These are phyloP conservation scores for Eimeria falciformis DNA, from an alignment of 169 alveolate species.

Conservation along the genomic window DNA sequence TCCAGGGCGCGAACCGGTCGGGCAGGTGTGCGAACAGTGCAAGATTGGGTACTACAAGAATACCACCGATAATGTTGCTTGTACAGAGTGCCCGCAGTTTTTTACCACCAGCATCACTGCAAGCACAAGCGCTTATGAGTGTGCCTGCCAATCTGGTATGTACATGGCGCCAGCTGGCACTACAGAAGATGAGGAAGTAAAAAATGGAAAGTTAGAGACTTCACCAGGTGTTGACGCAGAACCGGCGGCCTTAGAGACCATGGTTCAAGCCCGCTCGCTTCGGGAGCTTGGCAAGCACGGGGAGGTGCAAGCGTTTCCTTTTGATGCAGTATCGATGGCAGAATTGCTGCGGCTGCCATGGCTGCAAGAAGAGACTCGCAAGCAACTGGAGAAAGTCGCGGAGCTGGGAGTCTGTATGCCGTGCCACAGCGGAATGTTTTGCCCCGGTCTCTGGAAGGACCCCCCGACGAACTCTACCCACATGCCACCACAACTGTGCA, in stretches of 20 bases:
- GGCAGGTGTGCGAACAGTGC: constrained; percentile 77
- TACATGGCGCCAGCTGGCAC: constrained; percentile 70
- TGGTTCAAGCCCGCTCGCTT: constrained; percentile 46
- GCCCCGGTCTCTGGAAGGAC: constrained; percentile 80
- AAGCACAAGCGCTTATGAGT: constrained; percentile 78
- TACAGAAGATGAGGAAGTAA: constrained; percentile 1
- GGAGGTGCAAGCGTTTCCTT: neutral
- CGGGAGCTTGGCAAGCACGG: constrained; percentile 57
- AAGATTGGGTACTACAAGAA: constrained; percentile 78
- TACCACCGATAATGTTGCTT: constrained; percentile 75
- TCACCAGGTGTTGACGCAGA: constrained; percentile 3
- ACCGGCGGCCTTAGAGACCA: constrained; percentile 66
- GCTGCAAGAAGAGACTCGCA: constrained; percentile 63
- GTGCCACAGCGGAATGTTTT: constrained; percentile 74
- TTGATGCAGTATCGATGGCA: constrained; percentile 29
- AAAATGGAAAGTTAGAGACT: neutral
- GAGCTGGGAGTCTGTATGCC: constrained; percentile 70
- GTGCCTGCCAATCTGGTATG: constrained; percentile 78
- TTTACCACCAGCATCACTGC: constrained; percentile 75
- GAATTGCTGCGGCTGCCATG: constrained; percentile 34
- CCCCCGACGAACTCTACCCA: constrained; percentile 72
- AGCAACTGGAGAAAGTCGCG: constrained; percentile 74
- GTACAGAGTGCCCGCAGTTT: constrained; percentile 78
- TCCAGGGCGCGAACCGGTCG: constrained; percentile 71
- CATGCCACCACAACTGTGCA: constrained; percentile 80